Base-by-base conservation (phyloP, 441 rosid species). In the Isatis lusitanica region DNA sequence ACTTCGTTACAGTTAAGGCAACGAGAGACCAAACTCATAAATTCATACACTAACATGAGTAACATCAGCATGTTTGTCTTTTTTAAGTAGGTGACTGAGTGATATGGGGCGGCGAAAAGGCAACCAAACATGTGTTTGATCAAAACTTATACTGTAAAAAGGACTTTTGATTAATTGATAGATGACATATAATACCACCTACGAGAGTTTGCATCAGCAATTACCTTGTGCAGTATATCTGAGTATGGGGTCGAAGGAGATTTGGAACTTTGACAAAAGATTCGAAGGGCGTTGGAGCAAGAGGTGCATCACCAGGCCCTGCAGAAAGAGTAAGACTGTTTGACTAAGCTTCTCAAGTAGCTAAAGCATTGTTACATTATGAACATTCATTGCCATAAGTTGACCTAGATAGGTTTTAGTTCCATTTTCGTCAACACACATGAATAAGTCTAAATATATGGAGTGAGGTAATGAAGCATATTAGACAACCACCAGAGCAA, bases 241-340 rank as follows among this genome's bases (percentile, higher is more conserved):
- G 98, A 63, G 94, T 90, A 80, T 94, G 97, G 21, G 97, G 98
- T 15, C 97, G 93, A 43, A 94, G 77, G 70, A 88, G 93, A 73
- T 85, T 92, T 13, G 98, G 97, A 83, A 94, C 98, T 88, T 94
- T 92, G 70, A 92, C 85, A 83, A 94, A 94, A 77, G 98, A 89
- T 79, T 90, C 97, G 28, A 94, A 94, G 76, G 89, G 88, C 48
- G 87, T 85, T 74, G 97, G 93, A 58, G 90, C 97, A 77, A 94
- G 94, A 73, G 98, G 98, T 43, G 90, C 88, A 74, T 94, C 98
- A 28, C 81, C 88, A 11, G 98, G 98, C 64, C 97, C 97, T 92
- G 64, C 30, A 68, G n/a, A 47, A 66, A 76, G 70, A 72, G 64
- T 71, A 70, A 63, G 76, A 62, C 40, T 33, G 21, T 33, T 59